A percentile compares a stretch with the other conserved stretches of the same genome.
Evolutionary conservation across 192 early-diverging fungal genomes (phyloP).

Genomic region (Glomus cerebriforme): DNA sequence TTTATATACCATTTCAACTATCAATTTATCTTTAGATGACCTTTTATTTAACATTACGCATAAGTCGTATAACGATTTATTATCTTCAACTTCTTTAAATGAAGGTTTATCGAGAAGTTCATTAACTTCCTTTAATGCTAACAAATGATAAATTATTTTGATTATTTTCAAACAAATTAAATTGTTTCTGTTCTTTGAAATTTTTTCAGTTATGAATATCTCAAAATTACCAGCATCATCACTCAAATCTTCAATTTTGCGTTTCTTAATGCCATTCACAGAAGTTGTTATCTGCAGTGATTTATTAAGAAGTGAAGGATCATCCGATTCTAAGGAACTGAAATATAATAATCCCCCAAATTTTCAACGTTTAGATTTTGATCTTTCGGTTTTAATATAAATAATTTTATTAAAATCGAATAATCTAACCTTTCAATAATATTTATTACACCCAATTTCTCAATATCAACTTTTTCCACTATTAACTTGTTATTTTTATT

Average conservation of each 20-base stretch:
- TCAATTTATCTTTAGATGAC: constrained; percentile 37
- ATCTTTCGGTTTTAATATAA: neutral
- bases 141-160: constrained; percentile 2
- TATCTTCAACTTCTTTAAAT: constrained; percentile 30
- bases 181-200: neutral
- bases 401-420: neutral
- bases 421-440: constrained; percentile 24
- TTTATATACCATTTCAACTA: constrained; percentile 42
- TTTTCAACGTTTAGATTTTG: neutral
- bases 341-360: neutral
- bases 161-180: constrained; percentile 17
- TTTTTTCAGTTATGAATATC: neutral
- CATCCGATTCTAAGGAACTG: constrained; percentile 10
- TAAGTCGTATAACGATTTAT: constrained; percentile 2
- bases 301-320: neutral
- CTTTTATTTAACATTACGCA: constrained; percentile 34
- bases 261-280: neutral
- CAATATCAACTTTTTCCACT: constrained; percentile 18
- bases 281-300: constrained; percentile 6
- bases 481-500: constrained; percentile 7
- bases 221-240: neutral
- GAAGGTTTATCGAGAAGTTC: constrained; percentile 35
- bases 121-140: constrained; percentile 34
- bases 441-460: constrained; percentile 15
- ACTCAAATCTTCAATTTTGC: constrained; percentile 17